Conservation (phyloP, 1,139 yeast genomes). For the Scheffersomyces cryptocercus region DNA sequence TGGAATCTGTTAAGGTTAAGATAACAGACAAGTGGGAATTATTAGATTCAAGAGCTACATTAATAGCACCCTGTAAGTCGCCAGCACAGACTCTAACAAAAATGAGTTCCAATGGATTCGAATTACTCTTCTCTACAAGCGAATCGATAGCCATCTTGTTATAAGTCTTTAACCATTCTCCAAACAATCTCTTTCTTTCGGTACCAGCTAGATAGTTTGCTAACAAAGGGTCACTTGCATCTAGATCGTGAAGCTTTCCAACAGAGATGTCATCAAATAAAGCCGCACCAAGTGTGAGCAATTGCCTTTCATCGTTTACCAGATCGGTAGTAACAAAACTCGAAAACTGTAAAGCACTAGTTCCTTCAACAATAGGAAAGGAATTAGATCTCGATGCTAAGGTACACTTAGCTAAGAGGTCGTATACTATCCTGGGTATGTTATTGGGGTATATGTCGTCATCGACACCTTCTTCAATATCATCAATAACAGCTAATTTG, state of each 20-base stretch:
- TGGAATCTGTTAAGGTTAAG: constrained; percentile 71
- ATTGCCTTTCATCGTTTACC: constrained; percentile 10
- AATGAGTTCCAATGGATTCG: constrained; percentile 48
- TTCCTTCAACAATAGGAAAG: constrained; percentile 25
- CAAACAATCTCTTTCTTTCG: constrained; percentile 45
- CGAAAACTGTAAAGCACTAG: constrained; percentile 23
- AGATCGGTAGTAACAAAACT: constrained; percentile 18
- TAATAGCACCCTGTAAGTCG: constrained; percentile 62
- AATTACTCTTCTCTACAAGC: constrained; percentile 13
- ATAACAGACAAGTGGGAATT: constrained; percentile 71
- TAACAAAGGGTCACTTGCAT: constrained; percentile 23
- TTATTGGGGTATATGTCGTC: constrained; percentile 20
- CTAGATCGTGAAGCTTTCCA: constrained; percentile 6
- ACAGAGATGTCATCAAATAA: constrained; percentile 48
- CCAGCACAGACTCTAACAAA: constrained; percentile 57
- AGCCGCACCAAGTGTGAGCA: constrained; percentile 54
- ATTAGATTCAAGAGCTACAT: constrained; percentile 54
- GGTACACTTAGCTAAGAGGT: constrained; percentile 20
- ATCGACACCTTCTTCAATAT: constrained; percentile 13
- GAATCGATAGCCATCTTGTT: constrained; percentile 19
- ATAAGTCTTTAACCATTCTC: constrained; percentile 36
- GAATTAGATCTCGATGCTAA: constrained; percentile 23
- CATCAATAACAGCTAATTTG: constrained; percentile 17
- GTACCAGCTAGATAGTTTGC: constrained; percentile 20
- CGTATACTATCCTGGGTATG: constrained; percentile 20